These are phyloP conservation scores for Phytopythium delawarense DNA, from an alignment of 352 stramenopile genomes.

Conservation along the genomic window DNA sequence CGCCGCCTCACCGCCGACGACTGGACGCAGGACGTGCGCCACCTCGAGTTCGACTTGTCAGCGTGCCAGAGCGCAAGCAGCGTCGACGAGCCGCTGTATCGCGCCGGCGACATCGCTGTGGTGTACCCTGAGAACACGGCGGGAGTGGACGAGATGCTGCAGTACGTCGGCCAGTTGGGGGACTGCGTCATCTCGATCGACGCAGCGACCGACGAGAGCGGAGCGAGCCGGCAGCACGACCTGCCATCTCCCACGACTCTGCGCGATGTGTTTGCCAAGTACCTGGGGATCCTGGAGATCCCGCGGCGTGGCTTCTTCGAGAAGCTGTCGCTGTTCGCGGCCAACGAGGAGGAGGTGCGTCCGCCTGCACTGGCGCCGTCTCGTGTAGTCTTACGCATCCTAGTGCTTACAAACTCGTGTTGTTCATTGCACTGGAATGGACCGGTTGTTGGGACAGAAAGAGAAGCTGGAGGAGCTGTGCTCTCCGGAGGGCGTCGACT, in stretches of 20 bases:
- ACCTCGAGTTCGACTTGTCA: slow-evolving; percentile 67
- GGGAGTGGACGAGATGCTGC: slow-evolving; percentile 64
- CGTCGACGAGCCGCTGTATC: slow-evolving; percentile 20
- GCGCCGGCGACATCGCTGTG: slow-evolving; percentile 64
- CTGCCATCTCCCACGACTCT: slow-evolving; percentile 52
- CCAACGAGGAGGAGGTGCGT: slow-evolving; percentile 73
- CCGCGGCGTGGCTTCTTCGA: slow-evolving; percentile 88
- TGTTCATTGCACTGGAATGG: not conserved
- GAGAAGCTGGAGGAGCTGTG: slow-evolving; percentile 91
- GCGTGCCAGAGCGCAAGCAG: not conserved
- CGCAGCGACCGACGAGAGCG: slow-evolving; percentile 19
- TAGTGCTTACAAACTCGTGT: not conserved
- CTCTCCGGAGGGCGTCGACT: slow-evolving; percentile 83
- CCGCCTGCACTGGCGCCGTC: not conserved
- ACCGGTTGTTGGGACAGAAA: slow-evolving; percentile 28
- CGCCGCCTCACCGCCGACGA: slow-evolving; percentile 55
- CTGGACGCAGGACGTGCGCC: slow-evolving; percentile 80
- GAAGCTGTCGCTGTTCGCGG: slow-evolving; percentile 75
- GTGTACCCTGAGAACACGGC: slow-evolving; percentile 78
- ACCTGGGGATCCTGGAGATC: slow-evolving; percentile 85
- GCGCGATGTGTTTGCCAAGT: slow-evolving; percentile 72
- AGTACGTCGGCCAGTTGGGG: slow-evolving; percentile 37
- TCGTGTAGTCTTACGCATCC: no score
- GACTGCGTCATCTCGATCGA: slow-evolving; percentile 44
- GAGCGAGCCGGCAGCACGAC: slow-evolving; percentile 28